Evolutionary conservation across 306 rosid species (phyloP), one percentile per base, ranked within the genome.

Genomic region (Trichosanthes cucumerina): DNA sequence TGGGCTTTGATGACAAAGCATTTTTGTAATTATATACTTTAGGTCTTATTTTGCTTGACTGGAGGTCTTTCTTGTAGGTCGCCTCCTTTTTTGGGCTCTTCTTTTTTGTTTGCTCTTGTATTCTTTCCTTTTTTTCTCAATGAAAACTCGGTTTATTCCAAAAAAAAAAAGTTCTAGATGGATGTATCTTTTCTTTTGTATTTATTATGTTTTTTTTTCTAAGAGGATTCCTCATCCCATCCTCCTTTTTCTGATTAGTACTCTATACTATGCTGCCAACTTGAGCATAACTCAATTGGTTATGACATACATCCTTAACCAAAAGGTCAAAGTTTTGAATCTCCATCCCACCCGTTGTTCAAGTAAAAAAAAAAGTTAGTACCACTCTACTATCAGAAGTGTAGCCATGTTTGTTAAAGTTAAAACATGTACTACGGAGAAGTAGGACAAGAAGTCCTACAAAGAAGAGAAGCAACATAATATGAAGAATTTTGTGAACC

Each of bases 401-500:
- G 18, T 15, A 23, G 54, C 39, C 57, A 12, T 71, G 56, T 71
- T 46, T 71, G 39, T 71, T 43, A 70, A 23, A 44, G 57, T 44
- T 46, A 24, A 71, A 24, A n/a, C 58, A 71, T 18, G 23, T 14
- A 15, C 50, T 26, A 44, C 13, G 3, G 24, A 15, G 39, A 44
- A 65, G 73, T 19, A 36, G 73, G 73, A 65, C 73, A 38, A 62
- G 71, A 64, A 64, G 69, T 62, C 46, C 72, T 64, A 66, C 38
- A 8, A 1, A 71, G 57, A 46, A 71, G 23, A 71, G 58, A 71
- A 71, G 21, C 57, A 71, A 15, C 39, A 44, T 46, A 21, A 24
- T 71, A 46, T 46, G 57, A 46, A 6, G 39, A 44, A 71, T 23
- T 41, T 24, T 70, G 21, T 43, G 36, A 43, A 70, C 50, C 10